Conservation (phyloP, 2,329 filamentous ascomycete species). For the Xylaria sp. region DNA sequence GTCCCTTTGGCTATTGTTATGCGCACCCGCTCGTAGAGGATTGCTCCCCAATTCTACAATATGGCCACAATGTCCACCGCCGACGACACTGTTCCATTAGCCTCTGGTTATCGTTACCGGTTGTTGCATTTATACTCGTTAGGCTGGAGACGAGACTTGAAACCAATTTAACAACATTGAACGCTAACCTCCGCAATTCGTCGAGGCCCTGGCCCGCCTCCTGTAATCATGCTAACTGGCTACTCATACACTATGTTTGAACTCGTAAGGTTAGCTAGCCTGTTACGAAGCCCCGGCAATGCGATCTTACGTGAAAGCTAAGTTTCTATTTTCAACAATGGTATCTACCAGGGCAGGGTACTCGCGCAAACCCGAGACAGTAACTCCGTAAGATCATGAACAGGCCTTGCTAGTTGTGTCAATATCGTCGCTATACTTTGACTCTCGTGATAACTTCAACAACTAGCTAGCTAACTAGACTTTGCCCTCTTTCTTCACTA, state of each 20-base stretch:
- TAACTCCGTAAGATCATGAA: background rate
- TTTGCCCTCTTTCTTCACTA: background rate
- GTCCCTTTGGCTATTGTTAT: background rate
- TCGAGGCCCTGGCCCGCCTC: background rate
- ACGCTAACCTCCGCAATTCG: constrained; percentile 10
- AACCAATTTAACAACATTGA: constrained; percentile 6
- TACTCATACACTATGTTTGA: no score
- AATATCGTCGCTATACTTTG: no score
- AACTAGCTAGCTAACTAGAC: background rate
- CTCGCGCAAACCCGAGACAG: constrained; percentile 2
- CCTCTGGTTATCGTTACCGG: no score
- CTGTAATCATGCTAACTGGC: constrained; percentile 3
- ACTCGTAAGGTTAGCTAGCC: background rate
- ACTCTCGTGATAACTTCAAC: background rate
- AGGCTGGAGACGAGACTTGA: no score
- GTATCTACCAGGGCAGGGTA: background rate
- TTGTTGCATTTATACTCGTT: no score
- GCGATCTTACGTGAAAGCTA: background rate
- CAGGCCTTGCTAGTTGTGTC: background rate
- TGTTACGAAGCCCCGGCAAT: background rate
- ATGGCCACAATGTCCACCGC: no score
- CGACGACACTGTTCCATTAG: no score
- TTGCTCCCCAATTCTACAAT: no score
- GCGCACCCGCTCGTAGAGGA: no score
- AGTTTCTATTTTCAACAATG: background rate